Base-by-base conservation (phyloP, 345 rosid genomes). In the Syzygium aromaticum region DNA sequence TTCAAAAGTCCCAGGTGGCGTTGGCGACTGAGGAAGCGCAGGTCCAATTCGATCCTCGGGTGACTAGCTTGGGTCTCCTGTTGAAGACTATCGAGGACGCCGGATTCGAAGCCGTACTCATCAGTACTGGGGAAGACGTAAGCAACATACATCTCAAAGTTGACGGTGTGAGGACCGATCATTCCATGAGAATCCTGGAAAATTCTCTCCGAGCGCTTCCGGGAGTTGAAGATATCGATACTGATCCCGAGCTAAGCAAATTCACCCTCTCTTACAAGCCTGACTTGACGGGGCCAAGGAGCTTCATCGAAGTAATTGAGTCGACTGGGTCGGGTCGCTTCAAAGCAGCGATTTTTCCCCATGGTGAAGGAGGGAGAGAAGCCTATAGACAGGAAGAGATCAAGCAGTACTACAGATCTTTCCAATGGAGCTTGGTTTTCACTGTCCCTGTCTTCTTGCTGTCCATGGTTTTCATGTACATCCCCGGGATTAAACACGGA, bases 11-110 rank as follows among this genome's bases (percentile, higher is more conserved):
- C 46, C 96, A 89, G 84, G 99, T 96, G 6, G 99, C 99, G 33
- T 91, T 97, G 64, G 99, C 98, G 40, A 95, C 96, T 3, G 99
- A 96, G 91, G 99, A 96, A 92, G 99, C 97, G 11, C 95, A 96
- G 77, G 87, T 95, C 87, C 94, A 91, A 27, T 95, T 92, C 89
- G 98, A 97, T 88, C 94, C 98, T 1, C 91, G 88, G 52, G 56
- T 90, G 49, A 77, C 92, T 9, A 90, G 87, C 88, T 87, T 77
- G 82, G 92, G 89, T 57, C 93, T 89, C 56, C 77, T 97, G 33
- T 49, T 91, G 87, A 90, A 91, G 88, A 92, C 93, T 56, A 87
- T 95, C 4, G 95, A 94, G 5, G 95, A 93, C 43, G 89, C 94
- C 22, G 99, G 99, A 61, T 96, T 95, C 80, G 95, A 93, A 88